Conservation (phyloP, 2,329 filamentous ascomycete species). For the Amauroascus verrucosus region DNA sequence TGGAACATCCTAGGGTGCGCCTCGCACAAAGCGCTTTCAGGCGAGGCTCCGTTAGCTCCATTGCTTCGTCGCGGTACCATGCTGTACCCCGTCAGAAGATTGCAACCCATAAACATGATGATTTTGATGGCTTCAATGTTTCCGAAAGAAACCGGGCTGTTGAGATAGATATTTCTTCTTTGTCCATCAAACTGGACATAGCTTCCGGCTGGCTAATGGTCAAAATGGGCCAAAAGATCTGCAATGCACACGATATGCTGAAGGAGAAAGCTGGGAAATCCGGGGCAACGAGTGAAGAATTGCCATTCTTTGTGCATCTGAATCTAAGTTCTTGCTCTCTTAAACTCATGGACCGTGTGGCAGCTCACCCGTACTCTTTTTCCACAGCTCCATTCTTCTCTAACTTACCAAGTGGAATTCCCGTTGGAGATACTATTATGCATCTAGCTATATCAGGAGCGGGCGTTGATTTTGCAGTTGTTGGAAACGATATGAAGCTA, state of each 20-base stretch:
- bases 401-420: slow-evolving; percentile 18
- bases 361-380: slow-evolving; percentile 22
- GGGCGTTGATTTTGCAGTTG: slow-evolving; percentile 20
- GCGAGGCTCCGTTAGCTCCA: neutral
- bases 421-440: slow-evolving; percentile 28
- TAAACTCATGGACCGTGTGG: slow-evolving; percentile 31
- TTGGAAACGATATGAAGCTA: slow-evolving; percentile 21
- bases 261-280: neutral
- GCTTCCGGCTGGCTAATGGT: slow-evolving; percentile 33
- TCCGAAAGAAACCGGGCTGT: slow-evolving; percentile 17
- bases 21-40: slow-evolving; percentile 10
- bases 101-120: neutral
- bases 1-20: slow-evolving; percentile 9
- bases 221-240: slow-evolving; percentile 29
- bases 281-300: slow-evolving; percentile 7
- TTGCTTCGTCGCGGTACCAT: neutral
- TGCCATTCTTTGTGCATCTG: slow-evolving; percentile 19
- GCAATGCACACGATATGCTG: slow-evolving; percentile 17
- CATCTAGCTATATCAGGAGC: slow-evolving; percentile 23
- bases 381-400: neutral
- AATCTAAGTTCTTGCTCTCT: slow-evolving; percentile 25
- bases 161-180: slow-evolving; percentile 26
- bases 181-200: slow-evolving; percentile 31
- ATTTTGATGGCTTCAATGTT: slow-evolving; percentile 3
- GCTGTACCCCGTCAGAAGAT: neutral